Base-by-base conservation (phyloP, 257 asterid species). In the Plectranthus barbatus region DNA sequence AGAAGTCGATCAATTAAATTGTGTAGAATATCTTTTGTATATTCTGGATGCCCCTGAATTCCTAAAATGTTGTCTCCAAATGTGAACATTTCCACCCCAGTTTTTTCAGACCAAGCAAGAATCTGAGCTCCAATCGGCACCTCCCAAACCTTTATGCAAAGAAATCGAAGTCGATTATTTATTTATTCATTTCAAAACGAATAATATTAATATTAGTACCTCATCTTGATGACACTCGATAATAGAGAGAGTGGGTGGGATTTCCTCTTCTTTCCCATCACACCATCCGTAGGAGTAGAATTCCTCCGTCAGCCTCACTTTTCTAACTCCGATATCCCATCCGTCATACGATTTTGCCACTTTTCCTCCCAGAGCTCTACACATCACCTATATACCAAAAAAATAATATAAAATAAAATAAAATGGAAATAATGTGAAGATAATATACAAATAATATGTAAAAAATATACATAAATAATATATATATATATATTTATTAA, bases 41-140 rank as follows among this genome's bases (percentile, higher is more conserved):
- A 90, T 66, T 87, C 96, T 0, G 95, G 97, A 69, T 90, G 97
- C 0, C 97, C 96, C 41, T 87, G 95, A 42, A 85, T 82, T 3
- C 95, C 96, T 46, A 90, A 47, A 4, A 85, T 60, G 47, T 75
- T 31, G 29, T 79, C 82, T 14, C 87, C 94, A 62, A 64, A 72
- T 33, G 69, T 50, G 60, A 87, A 85, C 86, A 85, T 85, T 46
- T 90, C 97, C 10, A 87, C 90, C 11, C 78, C 71, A 0, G 96
- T 90, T 56, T 82, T 82, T 1, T 82, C 84, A 1, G 97, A 90
- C 56, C 49, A 62, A 42, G 86, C 93, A 17, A 90, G 60, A 8
- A 87, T 71, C 62, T 82, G 73, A 2, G 83, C 97, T 29, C 86
- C 88, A 15, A 36, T 55, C 6, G 97, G 96, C 49, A 82, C 81